Base-by-base conservation (phyloP, 1,284 basidiomycete genomes). In the Stygiomarasmius scandens region DNA sequence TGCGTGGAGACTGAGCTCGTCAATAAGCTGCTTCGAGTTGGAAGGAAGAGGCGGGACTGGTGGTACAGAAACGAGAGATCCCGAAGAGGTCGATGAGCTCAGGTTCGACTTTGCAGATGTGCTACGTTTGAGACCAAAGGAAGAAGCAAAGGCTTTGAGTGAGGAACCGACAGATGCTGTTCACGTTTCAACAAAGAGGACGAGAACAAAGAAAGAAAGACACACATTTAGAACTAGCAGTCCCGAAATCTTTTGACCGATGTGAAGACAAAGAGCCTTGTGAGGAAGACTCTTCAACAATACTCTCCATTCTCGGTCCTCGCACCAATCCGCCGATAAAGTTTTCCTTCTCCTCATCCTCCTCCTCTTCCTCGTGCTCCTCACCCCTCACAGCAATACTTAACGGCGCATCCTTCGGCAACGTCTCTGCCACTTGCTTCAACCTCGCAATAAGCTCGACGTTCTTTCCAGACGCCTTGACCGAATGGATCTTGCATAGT, bases 401-500 rank as follows among this genome's bases (percentile, higher is more conserved):
- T 53, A 83, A 69, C 2, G 83, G 80, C 29, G 77, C 70, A 61
- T 82, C 79, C 27, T 73, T 75, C 1, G 86, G 84, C 6, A 90
- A 72, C 23, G 78, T 79, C 54, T 75, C 71, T 10, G 89, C 89
- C 65, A 89, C 86, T 54, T 79, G 70, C 69, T 85, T 83, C 44
- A 92, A 77, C 52, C 82, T 82, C 29, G 83, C 77, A 61, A 92
- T 80, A 51, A 92, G 77, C 10, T 92, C 89, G 6, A 73, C 68
- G 65, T 87, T 92, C 79, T 92, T 92, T 27, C 90, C 90, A 22
- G 80, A 79, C 0, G 88, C 89, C 70, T 90, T 92, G 68, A 92
- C 77, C 0, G 83, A 78, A 69, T 92, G 88, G 23, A 85, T 81
- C 70, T 92, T 92, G 82, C 90, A 92, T 46, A 92, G 77, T 62